Percentiles rank a stretch among this genome's conserved stretches.
Conservation (phyloP, 495 filamentous ascomycete genomes). For the Penicillium simplicissimum region DNA sequence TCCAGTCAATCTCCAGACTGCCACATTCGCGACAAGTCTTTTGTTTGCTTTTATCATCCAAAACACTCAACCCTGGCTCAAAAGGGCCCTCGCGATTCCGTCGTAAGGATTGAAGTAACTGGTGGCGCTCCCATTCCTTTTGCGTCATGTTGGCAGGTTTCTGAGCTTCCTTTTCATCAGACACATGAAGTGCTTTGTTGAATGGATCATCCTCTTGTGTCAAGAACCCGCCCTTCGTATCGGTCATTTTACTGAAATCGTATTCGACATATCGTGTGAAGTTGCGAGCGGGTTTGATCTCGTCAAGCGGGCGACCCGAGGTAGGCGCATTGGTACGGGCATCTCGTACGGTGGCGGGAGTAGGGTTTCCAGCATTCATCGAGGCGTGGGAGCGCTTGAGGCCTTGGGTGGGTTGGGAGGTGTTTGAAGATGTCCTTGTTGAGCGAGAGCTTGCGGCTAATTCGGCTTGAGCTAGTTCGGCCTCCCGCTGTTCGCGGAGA, state of each 20-base stretch:
- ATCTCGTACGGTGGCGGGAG: slow-evolving; percentile 68
- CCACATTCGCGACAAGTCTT: slow-evolving; percentile 83
- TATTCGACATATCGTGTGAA: slow-evolving; percentile 95
- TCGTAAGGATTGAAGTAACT: slow-evolving; percentile 65
- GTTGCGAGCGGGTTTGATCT: slow-evolving; percentile 72
- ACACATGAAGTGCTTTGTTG: slow-evolving; percentile 71
- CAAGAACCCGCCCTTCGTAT: slow-evolving; percentile 94
- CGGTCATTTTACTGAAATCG: slow-evolving; percentile 95
- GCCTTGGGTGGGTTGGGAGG: slow-evolving; percentile 40
- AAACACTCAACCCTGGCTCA: slow-evolving; percentile 77
- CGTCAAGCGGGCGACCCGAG: slow-evolving; percentile 46
- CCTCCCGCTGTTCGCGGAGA: slow-evolving; percentile 68
- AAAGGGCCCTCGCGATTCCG: slow-evolving; percentile 77
- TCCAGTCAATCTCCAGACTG: slow-evolving; percentile 85
- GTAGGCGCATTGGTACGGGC: slow-evolving; percentile 44
- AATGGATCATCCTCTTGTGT: slow-evolving; percentile 84
- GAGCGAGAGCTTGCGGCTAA: slow-evolving; percentile 30
- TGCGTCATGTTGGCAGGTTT: slow-evolving; percentile 87
- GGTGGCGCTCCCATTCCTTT: slow-evolving; percentile 87
- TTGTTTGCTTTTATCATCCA: slow-evolving; percentile 60
- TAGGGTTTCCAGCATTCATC: slow-evolving; percentile 58
- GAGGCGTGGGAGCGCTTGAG: slow-evolving; percentile 63
- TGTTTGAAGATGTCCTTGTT: slow-evolving; percentile 12
- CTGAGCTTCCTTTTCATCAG: slow-evolving; percentile 53
- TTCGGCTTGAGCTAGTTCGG: slow-evolving; percentile 49